Evolutionary conservation across 257 asterid genomes (phyloP), one percentile per base, ranked within the genome.

Genomic region (Petrea volubilis): DNA sequence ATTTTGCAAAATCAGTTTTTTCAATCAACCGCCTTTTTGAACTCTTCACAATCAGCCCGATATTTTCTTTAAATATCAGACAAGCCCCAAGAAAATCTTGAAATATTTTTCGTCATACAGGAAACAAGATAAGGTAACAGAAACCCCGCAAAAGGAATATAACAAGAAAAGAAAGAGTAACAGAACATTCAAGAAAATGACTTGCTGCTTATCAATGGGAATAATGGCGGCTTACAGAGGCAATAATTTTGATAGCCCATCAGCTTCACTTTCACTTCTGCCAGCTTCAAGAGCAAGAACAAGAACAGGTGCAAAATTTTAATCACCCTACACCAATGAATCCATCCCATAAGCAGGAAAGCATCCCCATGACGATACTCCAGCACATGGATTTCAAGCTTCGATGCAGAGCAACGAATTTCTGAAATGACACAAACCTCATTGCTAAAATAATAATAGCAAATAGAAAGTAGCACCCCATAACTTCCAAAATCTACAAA

Each of bases 221-320:
- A 24, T 76, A 47, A 61, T 36, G 49, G 17, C 68, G 36, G 62
- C 74, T 78, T 56, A 70, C 79, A 49, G 78, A 63, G 78, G 61
- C 38, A 67, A 1, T 21, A 70, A 23, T 64, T 41, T 59, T 13
- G 71, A 15, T 29, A 5, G 29, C 9, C 88, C 95, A 31, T 82
- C 90, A 29, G 93, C 96, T 79, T 92, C 97, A 7, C 84, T 88
- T 17, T 75, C 88, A 21, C 80, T 84, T 24, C 71, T 72, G 28
- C 63, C 87, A 2, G 91, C 85, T 60, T 72, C 86, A 23, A 85
- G 78, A 75, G 66, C 88, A 5, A 67, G 67, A 28, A 33, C 70
- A n/a, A n/a, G n/a, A n/a, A n/a, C n/a, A n/a, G n/a, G n/a, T n/a
- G n/a, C n/a, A n/a, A n/a, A n/a, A n/a, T n/a, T n/a, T n/a, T n/a